Evolutionary conservation across 257 asterid species (phyloP).

Genomic region (Knoxia roxburghii): DNA sequence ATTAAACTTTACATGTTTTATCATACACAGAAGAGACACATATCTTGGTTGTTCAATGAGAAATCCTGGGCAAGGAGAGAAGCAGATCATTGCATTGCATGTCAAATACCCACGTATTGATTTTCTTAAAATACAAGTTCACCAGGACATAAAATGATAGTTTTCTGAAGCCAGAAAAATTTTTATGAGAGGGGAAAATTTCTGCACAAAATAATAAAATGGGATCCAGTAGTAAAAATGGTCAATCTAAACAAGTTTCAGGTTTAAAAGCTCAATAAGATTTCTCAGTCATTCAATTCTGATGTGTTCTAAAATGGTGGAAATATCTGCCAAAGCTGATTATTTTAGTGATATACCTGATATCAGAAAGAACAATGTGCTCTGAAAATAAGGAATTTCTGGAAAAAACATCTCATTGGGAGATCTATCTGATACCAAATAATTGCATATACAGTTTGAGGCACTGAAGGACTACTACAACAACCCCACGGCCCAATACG

Average conservation of each 20-base stretch:
- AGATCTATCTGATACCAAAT: not conserved
- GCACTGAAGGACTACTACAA: conserved; percentile 8
- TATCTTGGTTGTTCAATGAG: not conserved
- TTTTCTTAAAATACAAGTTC: not conserved
- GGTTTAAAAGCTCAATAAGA: not conserved
- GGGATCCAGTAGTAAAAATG: not conserved
- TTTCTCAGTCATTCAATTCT: not conserved
- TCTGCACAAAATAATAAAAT: not conserved
- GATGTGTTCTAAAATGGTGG: not conserved
- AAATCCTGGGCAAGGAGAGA: not conserved
- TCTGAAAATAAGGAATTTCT: not conserved
- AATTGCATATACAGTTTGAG: not conserved
- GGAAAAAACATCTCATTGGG: not conserved
- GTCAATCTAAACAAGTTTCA: not conserved
- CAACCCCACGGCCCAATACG: not conserved
- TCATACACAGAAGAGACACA: not conserved
- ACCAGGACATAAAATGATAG: not conserved
- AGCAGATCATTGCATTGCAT: not conserved
- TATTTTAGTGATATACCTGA: too few species aligned
- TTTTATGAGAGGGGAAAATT: not conserved
- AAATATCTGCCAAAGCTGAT: not conserved
- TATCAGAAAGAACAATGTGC: not conserved
- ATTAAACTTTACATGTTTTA: not conserved
- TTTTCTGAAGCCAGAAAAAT: not conserved
- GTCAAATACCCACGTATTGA: not conserved